phyloP scores from a whole-genome alignment of 2,329 filamentous ascomycete genomes.

The Amphichorda felina region DNA sequence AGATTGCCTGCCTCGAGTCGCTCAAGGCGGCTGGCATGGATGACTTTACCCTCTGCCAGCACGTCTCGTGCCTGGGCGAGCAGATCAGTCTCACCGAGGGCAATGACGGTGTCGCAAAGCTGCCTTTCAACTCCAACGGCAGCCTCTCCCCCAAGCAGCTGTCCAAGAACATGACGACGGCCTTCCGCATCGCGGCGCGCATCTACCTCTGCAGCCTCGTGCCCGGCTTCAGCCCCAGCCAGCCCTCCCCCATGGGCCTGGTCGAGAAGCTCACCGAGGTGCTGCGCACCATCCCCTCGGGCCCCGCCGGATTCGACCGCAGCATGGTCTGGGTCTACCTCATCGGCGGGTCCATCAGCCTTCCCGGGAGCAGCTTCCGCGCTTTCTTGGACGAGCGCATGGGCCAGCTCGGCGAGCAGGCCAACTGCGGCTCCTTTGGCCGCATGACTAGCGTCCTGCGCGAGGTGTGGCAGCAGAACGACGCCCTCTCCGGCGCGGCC shows the following conservation, averaged over 20 bases:
- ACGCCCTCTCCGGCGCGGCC: conserved; percentile 29
- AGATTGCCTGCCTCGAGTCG: conserved; percentile 90
- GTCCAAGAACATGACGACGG: conserved; percentile 74
- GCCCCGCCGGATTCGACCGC: conserved; percentile 74
- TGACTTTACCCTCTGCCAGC: conserved; percentile 74
- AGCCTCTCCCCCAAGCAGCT: conserved; percentile 73
- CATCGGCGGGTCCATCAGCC: conserved; percentile 69
- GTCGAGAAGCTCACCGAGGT: conserved; percentile 66
- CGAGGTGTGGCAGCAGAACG: conserved; percentile 78
- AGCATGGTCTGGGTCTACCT: conserved; percentile 90
- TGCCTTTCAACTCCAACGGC: conserved; percentile 56
- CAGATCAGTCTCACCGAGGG: conserved; percentile 77
- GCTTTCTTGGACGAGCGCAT: conserved; percentile 66
- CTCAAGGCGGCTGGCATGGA: conserved; percentile 77
- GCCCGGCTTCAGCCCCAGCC: conserved; percentile 69
- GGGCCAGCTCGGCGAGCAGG: conserved; percentile 62
- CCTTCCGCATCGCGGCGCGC: conserved; percentile 84
- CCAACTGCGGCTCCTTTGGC: conserved; percentile 74
- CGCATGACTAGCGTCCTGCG: conserved; percentile 66
- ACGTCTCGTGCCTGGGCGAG: conserved; percentile 77
- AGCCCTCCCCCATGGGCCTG: conserved; percentile 63
- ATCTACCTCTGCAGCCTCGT: conserved; percentile 96
- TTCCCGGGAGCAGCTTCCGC: conserved; percentile 63
- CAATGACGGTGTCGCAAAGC: conserved; percentile 40
- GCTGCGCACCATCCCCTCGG: conserved; percentile 73